Evolutionary conservation across 2,329 filamentous ascomycete genomes (phyloP).

Genomic region (Ophiosphaerella herpotricha): DNA sequence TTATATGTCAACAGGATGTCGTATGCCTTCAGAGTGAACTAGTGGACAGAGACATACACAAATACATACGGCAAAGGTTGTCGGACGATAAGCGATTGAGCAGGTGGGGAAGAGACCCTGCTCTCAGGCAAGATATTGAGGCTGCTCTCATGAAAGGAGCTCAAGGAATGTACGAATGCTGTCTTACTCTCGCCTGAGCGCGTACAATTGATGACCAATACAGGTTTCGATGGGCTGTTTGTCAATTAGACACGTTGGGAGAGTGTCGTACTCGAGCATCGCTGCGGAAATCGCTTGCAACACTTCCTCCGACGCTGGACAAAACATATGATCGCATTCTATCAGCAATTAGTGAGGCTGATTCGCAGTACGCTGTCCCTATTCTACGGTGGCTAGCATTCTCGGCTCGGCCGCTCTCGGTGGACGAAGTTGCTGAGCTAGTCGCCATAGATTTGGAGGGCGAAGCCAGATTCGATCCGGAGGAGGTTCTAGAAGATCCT

Average conservation of each 20-base stretch:
- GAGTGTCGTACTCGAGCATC: slow-evolving; percentile 16
- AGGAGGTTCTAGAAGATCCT: too few relatives aligned
- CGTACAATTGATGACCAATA: slow-evolving; percentile 3
- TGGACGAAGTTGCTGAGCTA: slow-evolving; percentile 14
- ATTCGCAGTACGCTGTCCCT: slow-evolving; percentile 2
- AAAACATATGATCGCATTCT: slow-evolving; percentile 31
- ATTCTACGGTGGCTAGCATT: slow-evolving; percentile 19
- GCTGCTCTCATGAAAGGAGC: too few relatives aligned
- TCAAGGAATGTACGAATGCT: neutral
- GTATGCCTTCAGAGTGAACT: too few relatives aligned
- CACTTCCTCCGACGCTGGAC: slow-evolving; percentile 24
- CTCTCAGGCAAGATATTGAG: too few relatives aligned
- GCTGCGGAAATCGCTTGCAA: slow-evolving; percentile 16
- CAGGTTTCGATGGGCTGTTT: slow-evolving; percentile 31
- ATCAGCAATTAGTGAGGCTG: neutral
- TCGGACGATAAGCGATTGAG: too few relatives aligned
- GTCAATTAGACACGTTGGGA: slow-evolving; percentile 23
- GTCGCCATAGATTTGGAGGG: slow-evolving; percentile 24
- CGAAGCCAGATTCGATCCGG: too few relatives aligned
- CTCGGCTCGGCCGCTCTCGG: slow-evolving; percentile 10
- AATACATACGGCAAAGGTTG: too few relatives aligned
- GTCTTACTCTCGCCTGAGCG: neutral
- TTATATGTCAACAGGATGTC: too few relatives aligned
- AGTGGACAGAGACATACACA: too few relatives aligned
- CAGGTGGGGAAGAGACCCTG: too few relatives aligned